Evolutionary conservation across 768 basidiomycete genomes (phyloP).

Genomic region (Lactarius sp.): DNA sequence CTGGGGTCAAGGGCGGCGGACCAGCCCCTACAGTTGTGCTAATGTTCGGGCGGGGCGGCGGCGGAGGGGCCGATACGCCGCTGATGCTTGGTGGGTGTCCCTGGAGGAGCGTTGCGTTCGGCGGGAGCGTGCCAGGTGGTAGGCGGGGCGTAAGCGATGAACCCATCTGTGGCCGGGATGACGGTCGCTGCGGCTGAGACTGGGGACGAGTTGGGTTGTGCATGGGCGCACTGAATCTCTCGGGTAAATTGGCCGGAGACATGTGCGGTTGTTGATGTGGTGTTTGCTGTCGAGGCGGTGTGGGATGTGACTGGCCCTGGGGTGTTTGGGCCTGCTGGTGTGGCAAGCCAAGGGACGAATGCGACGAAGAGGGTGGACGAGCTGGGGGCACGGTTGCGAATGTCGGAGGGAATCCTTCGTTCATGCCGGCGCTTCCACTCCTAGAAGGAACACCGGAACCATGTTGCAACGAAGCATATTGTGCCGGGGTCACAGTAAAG

Average conservation of each 20-base stretch:
- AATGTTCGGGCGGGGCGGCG: slow-evolving; percentile 10
- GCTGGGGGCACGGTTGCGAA: slow-evolving; percentile 34
- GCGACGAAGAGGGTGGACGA: slow-evolving; percentile 35
- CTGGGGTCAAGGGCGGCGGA: slow-evolving; percentile 14
- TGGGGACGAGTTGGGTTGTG: slow-evolving; percentile 31
- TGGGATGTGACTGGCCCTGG: slow-evolving; percentile 15
- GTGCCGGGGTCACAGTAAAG: slow-evolving; percentile 58
- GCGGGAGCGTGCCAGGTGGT: slow-evolving; percentile 35
- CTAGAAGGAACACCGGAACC: slow-evolving; percentile 25
- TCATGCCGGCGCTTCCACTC: slow-evolving; percentile 11
- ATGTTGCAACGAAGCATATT: slow-evolving; percentile 55
- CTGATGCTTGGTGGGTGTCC: slow-evolving; percentile 24
- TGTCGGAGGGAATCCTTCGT: slow-evolving; percentile 33
- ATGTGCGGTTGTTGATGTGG: slow-evolving; percentile 23
- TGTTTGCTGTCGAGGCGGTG: slow-evolving; percentile 21
- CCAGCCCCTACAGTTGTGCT: neutral
- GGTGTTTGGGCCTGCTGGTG: slow-evolving; percentile 13
- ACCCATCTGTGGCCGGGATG: slow-evolving; percentile 44
- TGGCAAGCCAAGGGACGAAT: slow-evolving; percentile 27
- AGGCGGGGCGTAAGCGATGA: slow-evolving; percentile 46
- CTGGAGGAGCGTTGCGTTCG: slow-evolving; percentile 27
- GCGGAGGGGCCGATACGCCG: slow-evolving; percentile 12
- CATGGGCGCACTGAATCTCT: slow-evolving; percentile 12
- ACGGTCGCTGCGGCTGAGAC: slow-evolving; percentile 24
- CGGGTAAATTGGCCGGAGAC: slow-evolving; percentile 19